A percentile compares a stretch with the other conserved stretches of the same genome.
Conservation (phyloP, 1,284 basidiomycete species). For the Cryptococcus sp. region DNA sequence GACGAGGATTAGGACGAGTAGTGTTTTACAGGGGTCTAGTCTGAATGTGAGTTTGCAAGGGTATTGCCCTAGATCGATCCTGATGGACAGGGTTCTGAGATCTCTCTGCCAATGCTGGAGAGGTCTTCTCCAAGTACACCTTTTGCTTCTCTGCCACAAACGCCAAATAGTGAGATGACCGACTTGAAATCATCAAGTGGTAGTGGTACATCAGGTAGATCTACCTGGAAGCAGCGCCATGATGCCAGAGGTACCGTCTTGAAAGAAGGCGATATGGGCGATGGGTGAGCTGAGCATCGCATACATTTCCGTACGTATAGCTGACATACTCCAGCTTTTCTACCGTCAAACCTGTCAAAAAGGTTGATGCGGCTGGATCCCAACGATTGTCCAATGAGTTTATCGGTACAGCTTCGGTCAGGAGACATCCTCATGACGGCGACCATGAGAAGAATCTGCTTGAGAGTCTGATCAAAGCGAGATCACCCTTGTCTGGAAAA, state of each 20-base stretch:
- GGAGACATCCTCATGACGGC: slow-evolving; percentile 5
- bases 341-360: slow-evolving; percentile 88
- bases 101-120: slow-evolving; percentile 29
- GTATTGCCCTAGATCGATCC: no score
- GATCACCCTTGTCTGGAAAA: slow-evolving; percentile 16
- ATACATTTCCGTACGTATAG: neutral
- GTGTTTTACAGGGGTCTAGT: neutral
- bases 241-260: slow-evolving; percentile 69
- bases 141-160: slow-evolving; percentile 17
- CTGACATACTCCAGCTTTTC: slow-evolving; percentile 52
- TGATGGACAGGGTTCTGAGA: slow-evolving; percentile 16
- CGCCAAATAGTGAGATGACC: slow-evolving; percentile 18
- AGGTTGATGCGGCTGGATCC: slow-evolving; percentile 73
- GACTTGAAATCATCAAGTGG: slow-evolving; percentile 25
- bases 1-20: slow-evolving; percentile 1
- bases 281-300: slow-evolving; percentile 50
- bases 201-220: slow-evolving; percentile 18
- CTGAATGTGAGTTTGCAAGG: slow-evolving; percentile 1
- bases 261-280: slow-evolving; percentile 73
- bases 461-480: slow-evolving; percentile 13
- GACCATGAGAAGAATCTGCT: slow-evolving; percentile 9
- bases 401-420: slow-evolving; percentile 54
- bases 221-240: slow-evolving; percentile 60
- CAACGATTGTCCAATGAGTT: slow-evolving; percentile 73
- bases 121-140: slow-evolving; percentile 15